Conservation (phyloP, 306 rosid species). For the Ammopiptanthus mongolicus region DNA sequence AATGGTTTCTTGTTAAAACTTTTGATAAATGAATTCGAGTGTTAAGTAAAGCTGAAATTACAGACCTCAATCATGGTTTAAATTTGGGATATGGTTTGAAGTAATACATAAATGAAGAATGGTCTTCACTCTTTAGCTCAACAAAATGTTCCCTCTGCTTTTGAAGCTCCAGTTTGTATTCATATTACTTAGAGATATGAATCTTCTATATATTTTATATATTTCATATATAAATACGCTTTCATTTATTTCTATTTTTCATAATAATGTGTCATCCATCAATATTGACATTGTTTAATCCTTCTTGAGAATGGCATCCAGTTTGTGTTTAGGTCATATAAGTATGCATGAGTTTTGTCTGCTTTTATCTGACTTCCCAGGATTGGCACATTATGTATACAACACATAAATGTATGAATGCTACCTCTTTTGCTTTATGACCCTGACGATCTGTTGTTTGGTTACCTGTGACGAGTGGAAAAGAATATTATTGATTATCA, state of each 20-base stretch:
- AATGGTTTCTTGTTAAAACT: neutral
- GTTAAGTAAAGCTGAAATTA: neutral
- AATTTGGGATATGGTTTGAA: neutral
- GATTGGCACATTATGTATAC: neutral
- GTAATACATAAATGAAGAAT: neutral
- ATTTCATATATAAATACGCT: neutral
- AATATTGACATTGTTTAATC: neutral
- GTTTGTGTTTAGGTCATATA: neutral
- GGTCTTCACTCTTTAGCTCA: neutral
- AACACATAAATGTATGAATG: neutral
- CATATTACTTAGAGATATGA: neutral
- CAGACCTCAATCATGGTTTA: neutral
- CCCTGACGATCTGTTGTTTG: neutral
- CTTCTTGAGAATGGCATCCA: neutral
- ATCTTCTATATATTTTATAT: neutral
- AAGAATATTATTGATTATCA: constrained; percentile 13
- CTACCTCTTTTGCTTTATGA: neutral
- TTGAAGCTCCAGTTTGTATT: neutral
- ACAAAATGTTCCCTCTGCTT: constrained; percentile 1
- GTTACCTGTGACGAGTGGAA: constrained; percentile 3
- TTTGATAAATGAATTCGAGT: neutral
- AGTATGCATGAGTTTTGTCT: neutral
- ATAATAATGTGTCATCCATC: constrained; percentile 1
- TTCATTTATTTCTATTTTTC: neutral
- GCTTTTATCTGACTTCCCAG: neutral